Evolutionary conservation across 345 rosid species (phyloP).

Genomic region (Lepidium sativum): DNA sequence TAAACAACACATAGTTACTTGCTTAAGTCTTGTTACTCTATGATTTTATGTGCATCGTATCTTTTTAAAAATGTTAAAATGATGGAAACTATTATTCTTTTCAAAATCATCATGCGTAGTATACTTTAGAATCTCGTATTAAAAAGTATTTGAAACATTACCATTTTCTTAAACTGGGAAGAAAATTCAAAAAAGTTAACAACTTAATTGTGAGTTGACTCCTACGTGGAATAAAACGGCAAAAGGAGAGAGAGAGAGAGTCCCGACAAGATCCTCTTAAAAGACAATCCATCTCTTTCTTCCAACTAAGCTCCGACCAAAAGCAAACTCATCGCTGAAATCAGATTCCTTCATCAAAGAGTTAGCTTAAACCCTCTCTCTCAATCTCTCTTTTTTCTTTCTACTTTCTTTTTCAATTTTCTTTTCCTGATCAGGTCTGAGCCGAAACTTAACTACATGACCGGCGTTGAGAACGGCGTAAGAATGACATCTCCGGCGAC

Average conservation of each 20-base stretch:
- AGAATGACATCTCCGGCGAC: slow-evolving; percentile 28
- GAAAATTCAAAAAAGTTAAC: neutral
- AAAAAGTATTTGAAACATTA: no score
- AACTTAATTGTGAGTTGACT: neutral
- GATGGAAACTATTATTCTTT: no score
- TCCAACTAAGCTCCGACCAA: slow-evolving; percentile 15
- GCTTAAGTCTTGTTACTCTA: no score
- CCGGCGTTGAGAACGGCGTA: slow-evolving; percentile 6
- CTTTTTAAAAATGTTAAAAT: no score
- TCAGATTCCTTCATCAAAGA: slow-evolving; percentile 34
- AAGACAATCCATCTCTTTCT: slow-evolving; percentile 15
- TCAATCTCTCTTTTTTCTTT: neutral
- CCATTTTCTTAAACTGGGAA: no score
- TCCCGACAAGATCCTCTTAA: neutral
- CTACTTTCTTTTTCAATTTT: neutral
- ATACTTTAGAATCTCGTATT: no score
- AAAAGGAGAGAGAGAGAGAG: neutral
- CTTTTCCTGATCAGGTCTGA: slow-evolving; percentile 42
- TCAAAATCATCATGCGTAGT: no score
- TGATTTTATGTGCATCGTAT: no score
- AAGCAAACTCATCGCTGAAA: slow-evolving; percentile 8
- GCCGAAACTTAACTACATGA: slow-evolving; percentile 35
- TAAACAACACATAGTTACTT: no score
- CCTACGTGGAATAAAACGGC: neutral
- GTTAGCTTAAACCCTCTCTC: slow-evolving; percentile 22